Evolutionary conservation across 352 stramenopile species (phyloP), one percentile per base, ranked within the genome.

Genomic region (Plasmopara halstedii): DNA sequence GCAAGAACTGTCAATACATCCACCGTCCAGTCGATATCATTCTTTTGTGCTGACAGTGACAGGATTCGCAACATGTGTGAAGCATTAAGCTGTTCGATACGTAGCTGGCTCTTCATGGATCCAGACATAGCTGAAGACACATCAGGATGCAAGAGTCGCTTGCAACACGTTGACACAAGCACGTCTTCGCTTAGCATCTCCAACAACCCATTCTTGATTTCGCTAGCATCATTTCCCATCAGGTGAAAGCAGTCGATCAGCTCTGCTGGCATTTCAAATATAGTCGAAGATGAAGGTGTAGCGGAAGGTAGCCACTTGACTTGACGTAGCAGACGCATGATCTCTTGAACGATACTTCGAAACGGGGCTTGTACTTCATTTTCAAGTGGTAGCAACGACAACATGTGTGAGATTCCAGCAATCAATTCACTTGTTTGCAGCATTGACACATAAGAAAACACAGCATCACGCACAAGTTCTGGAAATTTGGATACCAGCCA

Each of bases 401-500:
- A 33, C 44, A 84, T 44, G 38, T 73, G 53, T 11, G 50, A 52
- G 11, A 73, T 62, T 3, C 53, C 51, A 44, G 47, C 27, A n/a
- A 70, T 34, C 15, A n/a, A 11, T 35, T 54, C 25, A 13, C 18
- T 35, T 22, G n/a, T 15, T 38, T 34, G 22, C 7, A 53, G 2
- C 21, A 13, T 56, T 13, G 39, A 59, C 3, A 70, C 36, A 37
- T 70, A 70, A 35, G 35, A 60, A 15, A 13, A 40, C 17, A 70
- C 60, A 27, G 56, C 60, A 40, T 42, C 17, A 17, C 56, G 43
- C 19, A 94, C 51, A 2, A 95, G 59, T 2, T 50, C 35, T 2
- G 84, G 75, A 22, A 87, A 69, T 23, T 83, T 74, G 7, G 77
- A 70, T 11, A 93, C 62, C 13, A 95, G 73, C 80, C 79, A 93